These are phyloP conservation scores for Pontederia crassipes DNA, from an alignment of 176 grass and related monocot genomes.

Conservation along the genomic window DNA sequence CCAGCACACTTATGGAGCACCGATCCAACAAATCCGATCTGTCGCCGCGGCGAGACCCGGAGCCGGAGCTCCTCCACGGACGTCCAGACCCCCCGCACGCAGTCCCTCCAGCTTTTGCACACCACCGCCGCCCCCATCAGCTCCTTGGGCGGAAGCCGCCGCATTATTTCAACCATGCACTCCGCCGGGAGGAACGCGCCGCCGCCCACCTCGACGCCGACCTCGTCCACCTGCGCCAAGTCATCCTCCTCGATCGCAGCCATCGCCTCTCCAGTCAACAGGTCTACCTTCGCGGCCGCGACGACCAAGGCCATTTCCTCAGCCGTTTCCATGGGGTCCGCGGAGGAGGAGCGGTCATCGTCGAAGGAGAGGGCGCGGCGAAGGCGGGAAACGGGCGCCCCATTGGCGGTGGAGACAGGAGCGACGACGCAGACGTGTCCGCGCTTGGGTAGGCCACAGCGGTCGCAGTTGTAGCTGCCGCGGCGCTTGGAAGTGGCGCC, in stretches of 20 bases:
- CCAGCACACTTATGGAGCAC: constrained; percentile 44
- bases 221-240: constrained; percentile 5
- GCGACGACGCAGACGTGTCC: constrained; percentile 51
- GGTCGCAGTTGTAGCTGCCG: constrained; percentile 88
- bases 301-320: background rate
- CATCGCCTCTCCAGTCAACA: too few relatives aligned
- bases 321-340: constrained; percentile 17
- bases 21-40: constrained; percentile 40
- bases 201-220: constrained; percentile 17
- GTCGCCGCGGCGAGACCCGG: constrained; percentile 21
- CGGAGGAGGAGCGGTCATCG: constrained; percentile 16
- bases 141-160: constrained; percentile 32
- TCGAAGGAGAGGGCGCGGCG: constrained; percentile 65
- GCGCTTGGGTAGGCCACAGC: constrained; percentile 80
- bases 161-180: constrained; percentile 43
- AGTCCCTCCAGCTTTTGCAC: constrained; percentile 53
- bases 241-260: too few relatives aligned
- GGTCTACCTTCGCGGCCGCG: too few relatives aligned
- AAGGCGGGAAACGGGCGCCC: background rate
- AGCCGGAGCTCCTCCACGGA: constrained; percentile 50
- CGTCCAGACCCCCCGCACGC: constrained; percentile 45
- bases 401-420: background rate
- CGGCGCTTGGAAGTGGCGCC: constrained; percentile 28
- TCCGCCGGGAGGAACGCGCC: constrained; percentile 22
- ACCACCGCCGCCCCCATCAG: constrained; percentile 42